A percentile compares a stretch with the other conserved stretches of the same genome.
phyloP scores from a whole-genome alignment of 805 yeast genomes.

The Ogataea pilisensis region DNA sequence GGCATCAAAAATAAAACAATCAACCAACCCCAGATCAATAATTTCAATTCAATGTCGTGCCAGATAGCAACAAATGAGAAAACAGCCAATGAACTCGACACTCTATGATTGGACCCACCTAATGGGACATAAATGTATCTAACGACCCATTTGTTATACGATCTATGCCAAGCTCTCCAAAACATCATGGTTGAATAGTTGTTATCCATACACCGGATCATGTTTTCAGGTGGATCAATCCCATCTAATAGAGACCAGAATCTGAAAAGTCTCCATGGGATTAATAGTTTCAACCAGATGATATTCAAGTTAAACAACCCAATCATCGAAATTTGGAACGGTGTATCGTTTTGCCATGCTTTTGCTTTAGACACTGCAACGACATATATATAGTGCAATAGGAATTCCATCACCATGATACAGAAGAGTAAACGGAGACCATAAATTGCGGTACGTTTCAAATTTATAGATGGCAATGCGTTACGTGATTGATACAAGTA shows the following conservation, averaged over 20 bases:
- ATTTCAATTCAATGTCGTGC: conserved; percentile 92
- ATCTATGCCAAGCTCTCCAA: conserved; percentile 99
- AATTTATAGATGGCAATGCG: conserved; percentile 55
- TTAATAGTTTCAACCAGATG: conserved; percentile 86
- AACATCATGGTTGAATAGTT: conserved; percentile 91
- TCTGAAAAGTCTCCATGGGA: conserved; percentile 95
- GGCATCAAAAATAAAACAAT: conserved; percentile 85
- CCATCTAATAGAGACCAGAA: conserved; percentile 91
- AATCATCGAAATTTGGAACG: conserved; percentile 92
- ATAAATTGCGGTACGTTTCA: conserved; percentile 52
- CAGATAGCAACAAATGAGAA: conserved; percentile 95
- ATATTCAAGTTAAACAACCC: conserved; percentile 86
- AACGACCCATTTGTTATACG: conserved; percentile 85
- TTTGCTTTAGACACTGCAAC: conserved; percentile 87
- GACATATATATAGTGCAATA: conserved; percentile 85
- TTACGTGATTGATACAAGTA: conserved; percentile 68
- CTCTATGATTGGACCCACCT: conserved; percentile 74
- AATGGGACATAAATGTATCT: conserved; percentile 88
- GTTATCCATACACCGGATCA: conserved; percentile 94
- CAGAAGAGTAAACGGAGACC: conserved; percentile 68
- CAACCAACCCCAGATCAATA: conserved; percentile 95
- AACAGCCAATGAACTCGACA: conserved; percentile 75
- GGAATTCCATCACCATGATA: conserved; percentile 80
- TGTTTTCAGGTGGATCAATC: conserved; percentile 95
- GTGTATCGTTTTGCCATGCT: conserved; percentile 87